Conservation (phyloP, 2,329 filamentous ascomycete species). For the Diaporthe caulivora region DNA sequence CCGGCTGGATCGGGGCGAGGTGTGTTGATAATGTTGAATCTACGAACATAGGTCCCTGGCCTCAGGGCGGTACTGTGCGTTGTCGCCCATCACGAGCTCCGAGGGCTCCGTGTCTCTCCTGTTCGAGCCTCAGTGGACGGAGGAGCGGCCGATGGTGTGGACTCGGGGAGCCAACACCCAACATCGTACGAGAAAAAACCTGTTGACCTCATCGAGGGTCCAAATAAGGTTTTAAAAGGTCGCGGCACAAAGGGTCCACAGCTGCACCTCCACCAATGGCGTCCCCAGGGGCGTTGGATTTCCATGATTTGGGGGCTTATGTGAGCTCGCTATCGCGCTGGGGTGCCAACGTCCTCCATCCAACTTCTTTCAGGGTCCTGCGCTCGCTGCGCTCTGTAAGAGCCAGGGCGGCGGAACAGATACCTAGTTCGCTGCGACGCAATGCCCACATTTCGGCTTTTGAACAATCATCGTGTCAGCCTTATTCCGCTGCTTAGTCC, state of each 20-base stretch:
- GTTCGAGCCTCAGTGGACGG: neutral
- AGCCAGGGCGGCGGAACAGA: slow-evolving; percentile 15
- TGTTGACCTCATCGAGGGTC: slow-evolving; percentile 23
- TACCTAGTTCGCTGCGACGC: slow-evolving; percentile 20
- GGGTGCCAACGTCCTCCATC: slow-evolving; percentile 23
- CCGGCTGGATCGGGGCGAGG: too few species aligned
- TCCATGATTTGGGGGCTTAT: slow-evolving; percentile 34
- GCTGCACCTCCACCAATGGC: slow-evolving; percentile 17
- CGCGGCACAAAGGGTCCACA: slow-evolving; percentile 28
- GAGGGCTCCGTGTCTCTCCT: neutral
- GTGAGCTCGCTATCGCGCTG: slow-evolving; percentile 23
- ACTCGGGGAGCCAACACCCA: slow-evolving; percentile 2
- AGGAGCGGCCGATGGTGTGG: slow-evolving; percentile 12
- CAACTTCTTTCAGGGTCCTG: slow-evolving; percentile 36
- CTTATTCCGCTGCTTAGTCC: slow-evolving; percentile 14
- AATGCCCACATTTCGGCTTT: slow-evolving; percentile 19
- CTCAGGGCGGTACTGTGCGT: neutral
- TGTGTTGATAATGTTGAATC: too few species aligned
- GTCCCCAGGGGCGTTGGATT: neutral
- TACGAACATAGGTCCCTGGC: too few species aligned
- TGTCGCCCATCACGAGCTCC: neutral
- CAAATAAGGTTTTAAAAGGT: slow-evolving; percentile 24
- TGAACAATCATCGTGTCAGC: slow-evolving; percentile 20
- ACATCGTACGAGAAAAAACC: slow-evolving; percentile 25
- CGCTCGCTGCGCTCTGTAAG: neutral